Conservation (phyloP, 2,329 filamentous ascomycete species). For the Gnomoniopsis sp. region DNA sequence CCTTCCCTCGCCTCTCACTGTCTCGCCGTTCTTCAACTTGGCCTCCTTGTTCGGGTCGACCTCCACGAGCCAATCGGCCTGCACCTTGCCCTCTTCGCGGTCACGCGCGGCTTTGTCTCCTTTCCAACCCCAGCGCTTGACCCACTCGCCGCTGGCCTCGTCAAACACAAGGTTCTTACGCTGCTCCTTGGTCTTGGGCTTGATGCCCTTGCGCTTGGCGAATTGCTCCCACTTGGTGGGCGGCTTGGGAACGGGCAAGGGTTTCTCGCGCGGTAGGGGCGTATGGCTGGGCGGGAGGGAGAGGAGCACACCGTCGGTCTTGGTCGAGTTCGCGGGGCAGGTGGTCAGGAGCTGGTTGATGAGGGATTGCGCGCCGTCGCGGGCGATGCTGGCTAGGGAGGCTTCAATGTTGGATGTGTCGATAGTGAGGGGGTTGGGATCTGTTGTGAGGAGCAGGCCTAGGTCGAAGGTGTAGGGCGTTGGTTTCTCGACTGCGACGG, state of each 20-base stretch:
- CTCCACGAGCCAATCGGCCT: constrained; percentile 88
- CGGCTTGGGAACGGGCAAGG: constrained; percentile 73
- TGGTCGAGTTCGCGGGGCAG: constrained; percentile 70
- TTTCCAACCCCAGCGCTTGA: constrained; percentile 92
- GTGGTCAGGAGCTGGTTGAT: constrained; percentile 93
- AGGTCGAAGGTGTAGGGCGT: constrained; percentile 93
- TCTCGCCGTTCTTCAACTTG: constrained; percentile 59
- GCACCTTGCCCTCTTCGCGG: constrained; percentile 37
- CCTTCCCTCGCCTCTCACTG: constrained; percentile 59
- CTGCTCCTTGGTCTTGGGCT: constrained; percentile 77
- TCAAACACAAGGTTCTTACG: constrained; percentile 76
- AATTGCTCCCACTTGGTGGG: constrained; percentile 96
- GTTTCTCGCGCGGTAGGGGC: constrained; percentile 84
- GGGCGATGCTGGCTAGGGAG: constrained; percentile 69
- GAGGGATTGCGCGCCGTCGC: constrained; percentile 86
- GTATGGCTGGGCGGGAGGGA: constrained; percentile 69
- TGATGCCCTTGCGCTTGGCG: constrained; percentile 95
- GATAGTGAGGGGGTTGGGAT: constrained; percentile 76
- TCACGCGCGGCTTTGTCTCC: constrained; percentile 71
- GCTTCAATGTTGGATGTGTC: constrained; percentile 56
- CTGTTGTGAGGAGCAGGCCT: constrained; percentile 78
- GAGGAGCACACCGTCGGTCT: constrained; percentile 67
- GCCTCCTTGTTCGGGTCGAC: constrained; percentile 74
- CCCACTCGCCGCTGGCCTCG: constrained; percentile 81
- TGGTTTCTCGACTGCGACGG: constrained; percentile 71